Conservation (phyloP, 1,284 basidiomycete species). For the Volvariella volvacea region DNA sequence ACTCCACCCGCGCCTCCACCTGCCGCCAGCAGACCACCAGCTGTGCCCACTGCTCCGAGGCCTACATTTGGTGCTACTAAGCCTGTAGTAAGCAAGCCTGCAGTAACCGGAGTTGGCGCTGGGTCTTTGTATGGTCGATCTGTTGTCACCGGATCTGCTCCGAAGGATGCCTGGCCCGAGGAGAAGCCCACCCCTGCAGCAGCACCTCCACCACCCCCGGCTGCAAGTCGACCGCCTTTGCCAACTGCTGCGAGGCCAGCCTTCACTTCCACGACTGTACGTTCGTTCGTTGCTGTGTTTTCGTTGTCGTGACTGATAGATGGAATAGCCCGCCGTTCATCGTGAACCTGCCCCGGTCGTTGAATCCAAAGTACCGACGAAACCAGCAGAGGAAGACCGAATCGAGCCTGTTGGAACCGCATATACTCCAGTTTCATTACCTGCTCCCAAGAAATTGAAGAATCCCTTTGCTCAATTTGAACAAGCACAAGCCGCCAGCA, state of each 20-base stretch:
- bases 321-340: constrained; percentile 13
- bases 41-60: constrained; percentile 20
- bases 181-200: constrained; percentile 32
- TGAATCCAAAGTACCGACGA: constrained; percentile 47
- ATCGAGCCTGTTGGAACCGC: constrained; percentile 81
- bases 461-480: constrained; percentile 74
- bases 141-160: constrained; percentile 30
- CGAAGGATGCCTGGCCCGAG: constrained; percentile 54
- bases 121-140: constrained; percentile 34
- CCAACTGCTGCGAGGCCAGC: constrained; percentile 33
- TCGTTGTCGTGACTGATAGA: not conserved
- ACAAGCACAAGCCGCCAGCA: constrained; percentile 27
- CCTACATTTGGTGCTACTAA: constrained; percentile 40
- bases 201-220: constrained; percentile 41
- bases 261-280: constrained; percentile 20
- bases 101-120: constrained; percentile 22
- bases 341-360: constrained; percentile 34
- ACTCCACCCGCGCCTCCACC: constrained; percentile 30
- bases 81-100: constrained; percentile 16
- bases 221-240: constrained; percentile 37
- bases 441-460: constrained; percentile 78
- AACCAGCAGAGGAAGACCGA: constrained; percentile 70
- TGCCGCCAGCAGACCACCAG: constrained; percentile 17
- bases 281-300: constrained; percentile 5
- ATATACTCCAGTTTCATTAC: constrained; percentile 82